Evolutionary conservation across 2,329 filamentous ascomycete genomes (phyloP).

Genomic region (Diatrype stigma): DNA sequence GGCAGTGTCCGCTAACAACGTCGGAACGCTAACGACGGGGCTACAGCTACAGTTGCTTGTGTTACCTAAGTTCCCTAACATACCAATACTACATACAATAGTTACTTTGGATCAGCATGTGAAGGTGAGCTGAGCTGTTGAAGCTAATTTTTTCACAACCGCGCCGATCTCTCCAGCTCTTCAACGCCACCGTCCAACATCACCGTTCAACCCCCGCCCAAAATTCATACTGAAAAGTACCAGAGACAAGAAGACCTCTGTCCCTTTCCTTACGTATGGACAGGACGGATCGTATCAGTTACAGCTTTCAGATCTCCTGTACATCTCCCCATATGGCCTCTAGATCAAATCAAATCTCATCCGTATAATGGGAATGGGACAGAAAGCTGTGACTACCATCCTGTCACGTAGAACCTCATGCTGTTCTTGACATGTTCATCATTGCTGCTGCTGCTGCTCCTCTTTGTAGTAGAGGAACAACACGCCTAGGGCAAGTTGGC

Average conservation of each 20-base stretch:
- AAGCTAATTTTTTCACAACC: too few relatives aligned
- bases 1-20: not conserved
- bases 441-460: not conserved
- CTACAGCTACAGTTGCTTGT: too few relatives aligned
- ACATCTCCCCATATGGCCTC: not conserved
- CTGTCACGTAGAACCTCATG: not conserved
- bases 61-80: too few relatives aligned
- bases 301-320: not conserved
- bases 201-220: not conserved
- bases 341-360: not conserved
- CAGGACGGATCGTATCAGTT: not conserved
- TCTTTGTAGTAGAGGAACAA: constrained; percentile 6
- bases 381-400: not conserved
- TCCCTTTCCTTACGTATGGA: not conserved
- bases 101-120: too few relatives aligned
- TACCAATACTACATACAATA: too few relatives aligned
- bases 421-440: not conserved
- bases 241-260: not conserved
- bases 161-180: too few relatives aligned
- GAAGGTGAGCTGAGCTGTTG: too few relatives aligned
- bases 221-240: too few relatives aligned
- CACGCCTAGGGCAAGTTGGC: constrained; percentile 11
- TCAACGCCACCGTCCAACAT: not conserved
- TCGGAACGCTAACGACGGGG: too few relatives aligned
- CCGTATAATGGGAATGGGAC: not conserved